Evolutionary conservation across 768 basidiomycete genomes (phyloP).

Genomic region (Tylopilus plumbeoviolaceoides): DNA sequence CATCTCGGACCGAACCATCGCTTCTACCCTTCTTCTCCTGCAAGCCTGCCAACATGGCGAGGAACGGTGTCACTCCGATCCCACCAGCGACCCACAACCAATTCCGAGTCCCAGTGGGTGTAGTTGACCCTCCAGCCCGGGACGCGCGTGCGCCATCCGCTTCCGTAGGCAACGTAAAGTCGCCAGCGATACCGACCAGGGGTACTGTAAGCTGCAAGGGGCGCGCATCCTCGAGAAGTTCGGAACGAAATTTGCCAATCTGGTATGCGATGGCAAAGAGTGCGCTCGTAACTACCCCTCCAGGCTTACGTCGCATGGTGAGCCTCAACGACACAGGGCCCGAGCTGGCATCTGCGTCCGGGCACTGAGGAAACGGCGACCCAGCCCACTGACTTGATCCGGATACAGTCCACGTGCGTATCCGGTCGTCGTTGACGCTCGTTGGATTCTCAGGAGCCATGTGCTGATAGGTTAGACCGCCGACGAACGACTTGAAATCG

Average conservation of each 20-base stretch:
- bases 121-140: background rate
- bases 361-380: background rate
- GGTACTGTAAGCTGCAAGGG: conserved; percentile 38
- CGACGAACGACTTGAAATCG: conserved; percentile 50
- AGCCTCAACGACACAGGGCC: conserved; percentile 32
- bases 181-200: conserved; percentile 51
- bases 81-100: conserved; percentile 60
- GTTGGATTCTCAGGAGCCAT: conserved; percentile 48
- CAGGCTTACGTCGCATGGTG: conserved; percentile 56
- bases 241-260: conserved; percentile 37
- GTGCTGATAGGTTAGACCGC: conserved; percentile 46
- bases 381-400: conserved; percentile 18
- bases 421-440: conserved; percentile 58
- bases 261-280: conserved; percentile 48
- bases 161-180: conserved; percentile 38
- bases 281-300: conserved; percentile 51
- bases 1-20: conserved; percentile 7
- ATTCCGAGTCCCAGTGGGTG: conserved; percentile 7
- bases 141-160: background rate
- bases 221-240: conserved; percentile 38
- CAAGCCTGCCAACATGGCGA: conserved; percentile 45
- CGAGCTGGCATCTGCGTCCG: background rate
- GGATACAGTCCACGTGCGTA: conserved; percentile 66
- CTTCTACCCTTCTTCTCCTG: background rate
- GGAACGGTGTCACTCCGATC: conserved; percentile 63